These are phyloP conservation scores for Sugiyamaella smithiae DNA, from an alignment of 805 yeast species.

Conservation along the genomic window DNA sequence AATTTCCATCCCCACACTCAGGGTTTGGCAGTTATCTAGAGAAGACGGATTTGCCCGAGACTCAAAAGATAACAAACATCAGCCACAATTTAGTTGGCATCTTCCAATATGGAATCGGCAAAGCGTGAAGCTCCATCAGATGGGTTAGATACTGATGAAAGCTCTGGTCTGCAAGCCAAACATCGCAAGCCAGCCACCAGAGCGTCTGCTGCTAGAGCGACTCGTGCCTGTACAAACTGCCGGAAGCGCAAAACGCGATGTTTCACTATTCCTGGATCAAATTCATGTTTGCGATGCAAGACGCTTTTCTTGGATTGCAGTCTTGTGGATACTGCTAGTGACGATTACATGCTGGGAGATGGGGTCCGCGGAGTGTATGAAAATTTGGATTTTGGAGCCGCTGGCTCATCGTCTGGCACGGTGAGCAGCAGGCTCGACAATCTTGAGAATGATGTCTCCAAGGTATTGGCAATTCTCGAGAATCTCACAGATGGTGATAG, in stretches of 20 bases:
- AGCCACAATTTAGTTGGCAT: background rate
- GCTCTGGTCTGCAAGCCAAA: slow-evolving; percentile 4
- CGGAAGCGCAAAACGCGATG: slow-evolving; percentile 61
- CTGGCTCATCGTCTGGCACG: background rate
- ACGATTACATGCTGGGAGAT: slow-evolving; percentile 1
- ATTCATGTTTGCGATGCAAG: slow-evolving; percentile 57
- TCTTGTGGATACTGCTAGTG: slow-evolving; percentile 35
- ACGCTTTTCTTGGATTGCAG: slow-evolving; percentile 54
- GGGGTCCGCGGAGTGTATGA: slow-evolving; percentile 8
- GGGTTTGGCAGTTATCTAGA: background rate
- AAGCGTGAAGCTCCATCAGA: no score
- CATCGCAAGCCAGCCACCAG: background rate
- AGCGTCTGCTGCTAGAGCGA: slow-evolving; percentile 36
- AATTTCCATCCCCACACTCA: background rate
- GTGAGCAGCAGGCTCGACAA: slow-evolving; percentile 1
- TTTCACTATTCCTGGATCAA: slow-evolving; percentile 46
- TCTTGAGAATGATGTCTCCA: slow-evolving; percentile 10
- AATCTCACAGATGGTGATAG: slow-evolving; percentile 6
- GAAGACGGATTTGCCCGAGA: background rate
- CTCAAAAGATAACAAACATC: background rate
- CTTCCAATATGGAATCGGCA: background rate
- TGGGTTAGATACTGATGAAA: no score
- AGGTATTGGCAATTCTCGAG: slow-evolving; percentile 10
- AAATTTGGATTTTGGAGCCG: background rate
- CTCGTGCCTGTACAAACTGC: slow-evolving; percentile 54